Evolutionary conservation across 495 filamentous ascomycete species (phyloP).

Genomic region (Penicillium steckii): DNA sequence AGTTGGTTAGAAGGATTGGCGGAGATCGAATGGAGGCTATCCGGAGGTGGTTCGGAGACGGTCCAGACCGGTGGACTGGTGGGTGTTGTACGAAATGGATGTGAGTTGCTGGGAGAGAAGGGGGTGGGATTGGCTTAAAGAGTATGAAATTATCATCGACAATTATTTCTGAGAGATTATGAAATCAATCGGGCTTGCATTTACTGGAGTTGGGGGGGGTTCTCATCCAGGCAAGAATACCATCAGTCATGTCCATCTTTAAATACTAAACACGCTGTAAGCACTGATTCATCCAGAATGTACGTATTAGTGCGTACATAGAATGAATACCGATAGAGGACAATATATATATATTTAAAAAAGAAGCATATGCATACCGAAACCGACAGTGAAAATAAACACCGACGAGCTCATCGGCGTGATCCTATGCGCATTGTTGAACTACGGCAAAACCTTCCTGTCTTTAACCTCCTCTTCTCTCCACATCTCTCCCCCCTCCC

Average conservation of each 20-base stretch:
- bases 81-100: conserved; percentile 83
- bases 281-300: background rate
- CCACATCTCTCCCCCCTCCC: background rate
- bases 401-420: background rate
- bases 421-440: too few relatives aligned
- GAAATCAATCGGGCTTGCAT: background rate
- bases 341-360: background rate
- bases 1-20: conserved; percentile 90
- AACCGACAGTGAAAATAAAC: background rate
- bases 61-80: conserved; percentile 92
- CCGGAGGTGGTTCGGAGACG: conserved; percentile 82
- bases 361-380: conserved; percentile 8
- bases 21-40: conserved; percentile 87
- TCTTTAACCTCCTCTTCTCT: background rate
- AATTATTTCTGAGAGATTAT: too few relatives aligned
- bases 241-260: too few relatives aligned
- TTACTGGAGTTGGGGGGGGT: background rate
- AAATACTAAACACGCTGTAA: too few relatives aligned
- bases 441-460: background rate
- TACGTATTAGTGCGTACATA: too few relatives aligned
- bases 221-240: too few relatives aligned
- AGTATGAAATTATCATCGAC: too few relatives aligned
- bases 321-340: too few relatives aligned
- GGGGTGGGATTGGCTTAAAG: conserved; percentile 19
- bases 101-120: conserved; percentile 63